Evolutionary conservation across 1,139 yeast genomes (phyloP).

Genomic region (Magnusiomyces tetraspermus): DNA sequence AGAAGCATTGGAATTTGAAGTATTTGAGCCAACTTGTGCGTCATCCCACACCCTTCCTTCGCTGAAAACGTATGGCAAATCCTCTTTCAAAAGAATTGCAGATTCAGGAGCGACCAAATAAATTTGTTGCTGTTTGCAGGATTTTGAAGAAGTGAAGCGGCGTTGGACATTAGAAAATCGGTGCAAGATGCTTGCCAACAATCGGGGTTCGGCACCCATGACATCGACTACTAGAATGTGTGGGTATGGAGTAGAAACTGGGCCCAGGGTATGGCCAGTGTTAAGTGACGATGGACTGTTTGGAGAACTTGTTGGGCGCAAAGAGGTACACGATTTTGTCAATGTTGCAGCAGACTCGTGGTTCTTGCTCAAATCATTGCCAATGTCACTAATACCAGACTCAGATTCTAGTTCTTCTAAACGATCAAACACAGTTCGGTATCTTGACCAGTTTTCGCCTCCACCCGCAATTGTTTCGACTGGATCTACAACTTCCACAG

Average conservation of each 20-base stretch:
- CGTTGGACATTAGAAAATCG: constrained; percentile 14
- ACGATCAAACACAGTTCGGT: constrained; percentile 33
- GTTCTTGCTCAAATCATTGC: background rate
- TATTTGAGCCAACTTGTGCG: too few species aligned
- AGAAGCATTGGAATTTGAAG: background rate
- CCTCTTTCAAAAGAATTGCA: constrained; percentile 36
- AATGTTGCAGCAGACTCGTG: background rate
- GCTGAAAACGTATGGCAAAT: constrained; percentile 5
- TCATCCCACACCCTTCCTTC: background rate
- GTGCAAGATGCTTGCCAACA: constrained; percentile 24
- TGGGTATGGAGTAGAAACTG: background rate
- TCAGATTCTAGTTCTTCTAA: constrained; percentile 18
- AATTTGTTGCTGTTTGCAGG: constrained; percentile 16
- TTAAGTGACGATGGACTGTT: background rate
- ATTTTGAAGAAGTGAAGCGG: constrained; percentile 12
- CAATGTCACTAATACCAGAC: background rate
- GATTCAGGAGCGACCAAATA: constrained; percentile 40
- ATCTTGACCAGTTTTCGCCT: constrained; percentile 30
- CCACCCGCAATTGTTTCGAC: constrained; percentile 16
- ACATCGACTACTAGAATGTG: constrained; percentile 38
- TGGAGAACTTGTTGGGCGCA: background rate
- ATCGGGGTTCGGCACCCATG: constrained; percentile 43
- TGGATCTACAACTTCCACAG: constrained; percentile 25
- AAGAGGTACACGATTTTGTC: background rate
- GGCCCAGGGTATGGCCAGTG: background rate